Base-by-base conservation (phyloP, 2,329 filamentous ascomycete species). In the Aspergillus ruber region DNA sequence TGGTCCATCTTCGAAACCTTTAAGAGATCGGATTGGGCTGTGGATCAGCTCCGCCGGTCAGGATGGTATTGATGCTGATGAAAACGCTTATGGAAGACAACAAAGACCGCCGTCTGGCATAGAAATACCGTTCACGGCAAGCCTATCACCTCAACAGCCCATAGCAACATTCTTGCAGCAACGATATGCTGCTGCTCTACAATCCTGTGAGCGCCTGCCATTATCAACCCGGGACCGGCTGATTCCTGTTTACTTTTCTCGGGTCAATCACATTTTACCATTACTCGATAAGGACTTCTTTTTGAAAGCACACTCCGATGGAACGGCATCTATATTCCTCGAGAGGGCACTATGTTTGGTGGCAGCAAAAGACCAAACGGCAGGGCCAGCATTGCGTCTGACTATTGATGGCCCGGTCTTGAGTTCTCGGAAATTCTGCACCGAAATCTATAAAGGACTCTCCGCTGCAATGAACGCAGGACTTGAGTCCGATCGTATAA, bases 311-410 rank as follows among this genome's bases (percentile, higher is more conserved):
- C 58, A 62, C 39, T 51, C 50, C 2, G 54, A 60, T 27, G 61
- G 56, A 8, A 53, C 44, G 20, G 48, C 56, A 6, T 69, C 66
- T 20, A 54, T 63, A 9, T 68, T 70, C 38, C 57, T 71, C 12
- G 63, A 70, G 43, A 61, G 66, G 47, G 67, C 68, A 18, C 64
- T 71, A 32, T 70, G 68, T 44, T 64, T 71, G 17, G 61, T 67
- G 25, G 68, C 68, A 43, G 69, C 68, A 32, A 71, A 71, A 56
- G 62, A 64, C 32, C 47, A 49, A 38, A 52, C 58, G 5, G 66
- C 67, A n/a, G 47, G 46, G n/a, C 41, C 61, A n/a, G 56, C 62
- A 44, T 55, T 71, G 6, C 55, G 59, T n/a, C 51, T 70, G 6
- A 50, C 52, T 33, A 50, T 61, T n/a, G 52, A 56, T 44, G 64